Evolutionary conservation across 805 yeast genomes (phyloP).

Genomic region (Starmerella bacillaris): DNA sequence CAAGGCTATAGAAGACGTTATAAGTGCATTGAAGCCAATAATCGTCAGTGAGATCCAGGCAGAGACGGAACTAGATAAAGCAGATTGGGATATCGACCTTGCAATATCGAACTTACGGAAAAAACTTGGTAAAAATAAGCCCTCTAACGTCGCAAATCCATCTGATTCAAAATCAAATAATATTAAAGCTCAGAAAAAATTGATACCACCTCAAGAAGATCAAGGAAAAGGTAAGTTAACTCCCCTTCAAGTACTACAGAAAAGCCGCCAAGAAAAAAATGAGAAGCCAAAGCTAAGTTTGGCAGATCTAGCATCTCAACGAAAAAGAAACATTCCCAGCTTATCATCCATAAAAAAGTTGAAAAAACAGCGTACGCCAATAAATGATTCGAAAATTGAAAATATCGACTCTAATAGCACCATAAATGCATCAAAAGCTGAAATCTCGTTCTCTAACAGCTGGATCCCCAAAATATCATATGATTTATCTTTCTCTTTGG

Average conservation of each 20-base stretch:
- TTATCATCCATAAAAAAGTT: too few species aligned
- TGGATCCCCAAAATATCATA: too few species aligned
- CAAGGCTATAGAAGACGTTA: slow-evolving; percentile 15
- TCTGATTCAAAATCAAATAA: too few species aligned
- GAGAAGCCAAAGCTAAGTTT: slow-evolving; percentile 1
- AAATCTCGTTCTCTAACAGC: too few species aligned
- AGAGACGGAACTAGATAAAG: slow-evolving; percentile 14
- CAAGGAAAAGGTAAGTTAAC: slow-evolving; percentile 18
- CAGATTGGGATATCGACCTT: slow-evolving; percentile 17
- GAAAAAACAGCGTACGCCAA: too few species aligned
- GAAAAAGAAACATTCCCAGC: too few species aligned
- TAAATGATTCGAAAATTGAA: too few species aligned
- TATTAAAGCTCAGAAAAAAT: slow-evolving; percentile 2
- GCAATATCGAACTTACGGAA: slow-evolving; percentile 16
- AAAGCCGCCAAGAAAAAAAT: slow-evolving; percentile 1
- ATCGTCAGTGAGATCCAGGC: slow-evolving; percentile 12
- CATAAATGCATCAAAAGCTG: too few species aligned
- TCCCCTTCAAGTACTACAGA: slow-evolving; percentile 3
- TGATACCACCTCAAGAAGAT: slow-evolving; percentile 2
- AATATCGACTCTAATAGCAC: too few species aligned
- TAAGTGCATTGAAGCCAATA: slow-evolving; percentile 10
- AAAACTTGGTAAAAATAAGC: slow-evolving; percentile 8
- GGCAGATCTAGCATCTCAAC: not conserved
- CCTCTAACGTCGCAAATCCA: too few species aligned
- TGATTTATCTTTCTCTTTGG: too few species aligned